Conservation (phyloP, 2,329 filamentous ascomycete species). For the Alternaria viburni region DNA sequence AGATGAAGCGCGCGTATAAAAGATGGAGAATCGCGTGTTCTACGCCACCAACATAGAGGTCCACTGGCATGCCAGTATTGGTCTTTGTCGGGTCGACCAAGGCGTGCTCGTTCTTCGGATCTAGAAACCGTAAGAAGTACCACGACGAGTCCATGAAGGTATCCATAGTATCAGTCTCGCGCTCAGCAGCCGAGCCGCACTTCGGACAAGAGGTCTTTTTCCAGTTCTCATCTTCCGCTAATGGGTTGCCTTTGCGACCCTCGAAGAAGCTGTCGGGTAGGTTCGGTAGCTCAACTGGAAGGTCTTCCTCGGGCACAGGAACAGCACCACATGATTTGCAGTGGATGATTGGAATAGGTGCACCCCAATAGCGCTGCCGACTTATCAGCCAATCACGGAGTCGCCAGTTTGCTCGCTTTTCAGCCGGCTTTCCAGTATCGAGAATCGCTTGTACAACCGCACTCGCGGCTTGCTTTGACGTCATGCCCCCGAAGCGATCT, state of each 20-base stretch:
- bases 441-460: conserved; percentile 62
- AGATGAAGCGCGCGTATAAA: conserved; percentile 87
- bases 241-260: conserved; percentile 75
- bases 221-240: conserved; percentile 75
- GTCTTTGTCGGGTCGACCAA: conserved; percentile 69
- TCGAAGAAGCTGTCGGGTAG: conserved; percentile 72
- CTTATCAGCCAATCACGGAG: conserved; percentile 90
- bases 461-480: conserved; percentile 67
- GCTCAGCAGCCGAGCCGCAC: conserved; percentile 72
- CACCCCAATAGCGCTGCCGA: conserved; percentile 90
- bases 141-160: conserved; percentile 95
- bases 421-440: conserved; percentile 62
- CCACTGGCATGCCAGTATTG: conserved; percentile 70
- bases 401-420: conserved; percentile 74
- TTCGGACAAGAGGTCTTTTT: conserved; percentile 76
- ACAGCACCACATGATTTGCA: conserved; percentile 78
- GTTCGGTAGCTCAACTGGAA: conserved; percentile 77
- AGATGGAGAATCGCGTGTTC: conserved; percentile 92
- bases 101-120: conserved; percentile 67
- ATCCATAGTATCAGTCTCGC: conserved; percentile 95
- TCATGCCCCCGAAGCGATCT: conserved; percentile 68
- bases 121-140: conserved; percentile 85
- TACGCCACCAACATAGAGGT: conserved; percentile 87
- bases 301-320: conserved; percentile 75
- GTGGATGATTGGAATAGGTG: conserved; percentile 88